A percentile compares a stretch with the other conserved stretches of the same genome.
Conservation (phyloP, 2,329 filamentous ascomycete species). For the Penicillium sp. region DNA sequence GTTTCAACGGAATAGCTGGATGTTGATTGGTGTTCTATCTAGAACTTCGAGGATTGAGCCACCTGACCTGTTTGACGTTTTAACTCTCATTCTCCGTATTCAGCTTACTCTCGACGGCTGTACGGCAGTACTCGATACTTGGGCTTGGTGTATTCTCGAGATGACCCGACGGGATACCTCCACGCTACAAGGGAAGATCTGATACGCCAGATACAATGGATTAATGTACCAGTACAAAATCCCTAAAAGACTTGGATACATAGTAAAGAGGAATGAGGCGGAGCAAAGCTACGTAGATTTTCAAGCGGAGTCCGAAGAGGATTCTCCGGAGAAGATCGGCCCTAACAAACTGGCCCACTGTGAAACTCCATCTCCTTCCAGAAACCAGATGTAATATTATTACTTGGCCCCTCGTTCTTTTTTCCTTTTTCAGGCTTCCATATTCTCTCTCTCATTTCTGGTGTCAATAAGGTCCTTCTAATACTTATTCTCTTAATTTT, state of each 20-base stretch:
- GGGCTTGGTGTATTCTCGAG: not conserved
- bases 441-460: not conserved
- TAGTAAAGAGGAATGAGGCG: not conserved
- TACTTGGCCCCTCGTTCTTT: conserved; percentile 4
- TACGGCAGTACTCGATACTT: not conserved
- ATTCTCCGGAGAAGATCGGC: conserved; percentile 29
- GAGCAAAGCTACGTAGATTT: not conserved
- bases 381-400: conserved; percentile 6
- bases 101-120: not conserved
- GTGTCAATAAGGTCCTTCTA: conserved; percentile 10
- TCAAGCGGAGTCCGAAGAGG: conserved; percentile 13
- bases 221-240: not conserved
- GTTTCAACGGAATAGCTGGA: not conserved
- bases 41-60: not conserved
- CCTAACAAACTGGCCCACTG: conserved; percentile 17
- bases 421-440: conserved; percentile 15
- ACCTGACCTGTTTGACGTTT: conserved; percentile 5
- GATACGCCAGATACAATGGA: not conserved
- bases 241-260: not conserved
- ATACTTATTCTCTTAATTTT: conserved; percentile 6
- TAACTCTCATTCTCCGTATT: not conserved
- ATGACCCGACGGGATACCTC: not conserved
- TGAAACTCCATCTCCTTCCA: conserved; percentile 26
- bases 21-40: conserved; percentile 11
- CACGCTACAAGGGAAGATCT: not conserved